These are phyloP conservation scores for Penicillium paradoxum DNA, from an alignment of 495 filamentous ascomycete genomes.

Conservation along the genomic window DNA sequence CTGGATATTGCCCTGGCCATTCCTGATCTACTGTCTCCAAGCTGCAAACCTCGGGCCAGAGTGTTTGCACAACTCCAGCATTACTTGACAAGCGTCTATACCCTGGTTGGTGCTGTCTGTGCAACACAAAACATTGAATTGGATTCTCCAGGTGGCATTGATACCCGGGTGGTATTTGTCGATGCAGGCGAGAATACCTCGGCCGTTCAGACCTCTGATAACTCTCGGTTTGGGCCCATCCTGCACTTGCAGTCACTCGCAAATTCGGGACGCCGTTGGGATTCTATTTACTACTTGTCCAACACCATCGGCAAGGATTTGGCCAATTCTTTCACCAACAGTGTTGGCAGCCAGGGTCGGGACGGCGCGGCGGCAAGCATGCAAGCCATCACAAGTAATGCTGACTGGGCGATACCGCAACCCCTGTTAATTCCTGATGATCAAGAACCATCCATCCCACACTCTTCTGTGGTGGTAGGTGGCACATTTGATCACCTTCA, in stretches of 20 bases:
- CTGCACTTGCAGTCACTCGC: slow-evolving; percentile 64
- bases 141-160: slow-evolving; percentile 65
- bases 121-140: slow-evolving; percentile 57
- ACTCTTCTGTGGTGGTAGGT: slow-evolving; percentile 70
- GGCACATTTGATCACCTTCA: slow-evolving; percentile 98
- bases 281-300: slow-evolving; percentile 61
- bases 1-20: slow-evolving; percentile 45
- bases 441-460: slow-evolving; percentile 20
- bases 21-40: slow-evolving; percentile 35
- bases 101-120: slow-evolving; percentile 63
- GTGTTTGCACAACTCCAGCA: slow-evolving; percentile 60
- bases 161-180: slow-evolving; percentile 70
- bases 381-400: slow-evolving; percentile 28
- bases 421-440: slow-evolving; percentile 23
- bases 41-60: slow-evolving; percentile 45
- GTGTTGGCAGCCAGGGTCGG: slow-evolving; percentile 16
- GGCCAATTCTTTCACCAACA: slow-evolving; percentile 27
- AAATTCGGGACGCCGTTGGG: slow-evolving; percentile 60
- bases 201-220: background rate
- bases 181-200: slow-evolving; percentile 27
- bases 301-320: slow-evolving; percentile 50
- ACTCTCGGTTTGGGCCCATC: slow-evolving; percentile 52
- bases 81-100: slow-evolving; percentile 73
- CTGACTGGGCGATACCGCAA: slow-evolving; percentile 22
- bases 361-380: slow-evolving; percentile 19